Conservation (phyloP, 805 yeast genomes). For the Candida peoriensis region DNA sequence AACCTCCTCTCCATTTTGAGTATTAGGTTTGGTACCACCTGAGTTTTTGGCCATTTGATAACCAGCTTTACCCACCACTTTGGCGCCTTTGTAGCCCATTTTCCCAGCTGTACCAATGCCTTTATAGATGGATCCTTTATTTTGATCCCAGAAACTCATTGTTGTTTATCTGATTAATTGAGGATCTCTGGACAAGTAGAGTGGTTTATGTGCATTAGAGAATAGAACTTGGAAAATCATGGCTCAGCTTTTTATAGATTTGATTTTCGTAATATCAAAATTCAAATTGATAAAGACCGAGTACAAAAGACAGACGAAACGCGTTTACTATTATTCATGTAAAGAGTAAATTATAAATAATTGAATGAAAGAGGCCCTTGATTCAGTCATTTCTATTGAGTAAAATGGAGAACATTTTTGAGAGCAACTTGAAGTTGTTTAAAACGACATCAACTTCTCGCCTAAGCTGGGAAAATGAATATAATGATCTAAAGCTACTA, state of each 20-base stretch:
- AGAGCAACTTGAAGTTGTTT: constrained; percentile 15
- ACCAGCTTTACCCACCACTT: constrained; percentile 36
- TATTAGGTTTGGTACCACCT: neutral
- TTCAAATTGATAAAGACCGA: no score
- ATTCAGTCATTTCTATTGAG: no score
- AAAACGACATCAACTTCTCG: constrained; percentile 6
- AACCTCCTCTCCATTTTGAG: constrained; percentile 1
- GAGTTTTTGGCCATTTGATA: constrained; percentile 34
- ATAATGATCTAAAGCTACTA: constrained; percentile 14
- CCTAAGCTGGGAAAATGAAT: constrained; percentile 9
- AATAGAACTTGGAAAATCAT: no score
- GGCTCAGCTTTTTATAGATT: no score
- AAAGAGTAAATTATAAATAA: no score
- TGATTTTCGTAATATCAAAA: no score
- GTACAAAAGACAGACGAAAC: no score
- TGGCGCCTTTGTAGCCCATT: constrained; percentile 33
- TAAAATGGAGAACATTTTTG: constrained; percentile 16
- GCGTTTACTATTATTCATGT: no score
- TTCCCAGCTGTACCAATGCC: constrained; percentile 34
- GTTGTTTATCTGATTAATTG: no score
- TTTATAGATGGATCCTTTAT: constrained; percentile 33
- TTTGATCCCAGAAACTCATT: constrained; percentile 36
- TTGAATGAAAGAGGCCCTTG: no score
- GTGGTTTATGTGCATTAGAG: no score
- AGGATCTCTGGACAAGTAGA: no score